Conservation (phyloP, 768 basidiomycete species). For the Hemileccinum impolitum region DNA sequence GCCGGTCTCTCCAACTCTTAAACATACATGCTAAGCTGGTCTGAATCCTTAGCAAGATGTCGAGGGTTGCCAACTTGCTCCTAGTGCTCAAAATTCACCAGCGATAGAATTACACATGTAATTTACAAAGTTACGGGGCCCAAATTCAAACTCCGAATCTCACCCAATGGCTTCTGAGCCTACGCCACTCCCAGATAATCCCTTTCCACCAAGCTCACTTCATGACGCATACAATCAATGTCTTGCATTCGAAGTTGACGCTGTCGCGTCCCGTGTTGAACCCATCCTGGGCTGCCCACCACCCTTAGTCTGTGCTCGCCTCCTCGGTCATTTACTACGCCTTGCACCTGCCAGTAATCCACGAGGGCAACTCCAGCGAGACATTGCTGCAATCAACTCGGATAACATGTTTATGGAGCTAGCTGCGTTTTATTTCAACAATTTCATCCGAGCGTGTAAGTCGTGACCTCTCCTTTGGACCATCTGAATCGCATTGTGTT, state of each 20-base stretch:
- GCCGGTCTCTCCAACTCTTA: too few relatives aligned
- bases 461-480: too few relatives aligned
- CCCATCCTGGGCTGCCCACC: neutral
- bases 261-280: neutral
- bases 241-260: neutral
- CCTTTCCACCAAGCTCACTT: neutral
- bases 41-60: too few relatives aligned
- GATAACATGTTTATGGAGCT: neutral
- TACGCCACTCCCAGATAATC: neutral
- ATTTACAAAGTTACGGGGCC: too few relatives aligned
- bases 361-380: neutral
- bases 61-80: too few relatives aligned
- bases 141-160: too few relatives aligned
- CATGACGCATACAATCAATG: neutral
- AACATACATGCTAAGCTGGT: too few relatives aligned
- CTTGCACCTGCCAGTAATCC: neutral
- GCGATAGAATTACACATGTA: too few relatives aligned
- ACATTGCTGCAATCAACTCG: neutral
- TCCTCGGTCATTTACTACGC: neutral
- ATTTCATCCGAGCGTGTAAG: conserved; percentile 1
- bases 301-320: neutral
- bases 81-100: too few relatives aligned
- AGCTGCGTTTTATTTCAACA: neutral
- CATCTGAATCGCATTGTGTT: neutral
- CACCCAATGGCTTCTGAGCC: too few relatives aligned